phyloP scores from a whole-genome alignment of 1,284 basidiomycete species.

The Trametes sp. region DNA sequence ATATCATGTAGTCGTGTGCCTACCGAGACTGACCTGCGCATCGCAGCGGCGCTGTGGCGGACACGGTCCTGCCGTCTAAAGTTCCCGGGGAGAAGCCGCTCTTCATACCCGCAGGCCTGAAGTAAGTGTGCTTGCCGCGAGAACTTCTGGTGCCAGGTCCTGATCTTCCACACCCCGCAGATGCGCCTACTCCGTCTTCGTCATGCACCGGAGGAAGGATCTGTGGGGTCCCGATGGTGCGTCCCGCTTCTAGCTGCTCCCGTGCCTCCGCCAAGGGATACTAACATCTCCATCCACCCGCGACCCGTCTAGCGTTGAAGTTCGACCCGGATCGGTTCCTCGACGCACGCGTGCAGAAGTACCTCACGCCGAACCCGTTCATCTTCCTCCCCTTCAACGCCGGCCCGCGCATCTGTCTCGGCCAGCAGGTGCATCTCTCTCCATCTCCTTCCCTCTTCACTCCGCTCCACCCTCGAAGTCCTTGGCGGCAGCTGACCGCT shows the following conservation, averaged over 20 bases:
- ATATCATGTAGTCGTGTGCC: not conserved
- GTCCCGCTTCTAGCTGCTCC: not conserved
- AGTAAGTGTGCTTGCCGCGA: conserved; percentile 38
- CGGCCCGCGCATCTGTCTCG: conserved; percentile 56
- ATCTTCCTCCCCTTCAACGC: conserved; percentile 59
- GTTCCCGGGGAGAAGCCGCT: conserved; percentile 54
- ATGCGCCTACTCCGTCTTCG: conserved; percentile 62
- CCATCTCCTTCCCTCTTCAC: too few species aligned
- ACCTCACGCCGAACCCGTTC: conserved; percentile 51
- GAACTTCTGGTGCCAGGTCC: too few species aligned
- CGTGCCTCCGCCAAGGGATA: too few species aligned
- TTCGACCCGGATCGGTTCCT: conserved; percentile 58
- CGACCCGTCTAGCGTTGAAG: conserved; percentile 22
- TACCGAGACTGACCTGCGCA: not conserved
- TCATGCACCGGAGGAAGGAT: conserved; percentile 69
- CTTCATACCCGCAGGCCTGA: conserved; percentile 60
- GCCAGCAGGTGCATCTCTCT: conserved; percentile 53
- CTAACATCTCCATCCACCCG: not conserved
- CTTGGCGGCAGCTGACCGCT: too few species aligned
- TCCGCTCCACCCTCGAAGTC: too few species aligned
- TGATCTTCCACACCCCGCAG: too few species aligned
- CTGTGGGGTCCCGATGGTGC: conserved; percentile 73
- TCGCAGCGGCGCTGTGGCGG: conserved; percentile 44
- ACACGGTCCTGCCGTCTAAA: conserved; percentile 53
- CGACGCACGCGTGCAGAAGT: conserved; percentile 46